These are phyloP conservation scores for Penicillium lividum DNA, from an alignment of 495 filamentous ascomycete species.

Conservation along the genomic window DNA sequence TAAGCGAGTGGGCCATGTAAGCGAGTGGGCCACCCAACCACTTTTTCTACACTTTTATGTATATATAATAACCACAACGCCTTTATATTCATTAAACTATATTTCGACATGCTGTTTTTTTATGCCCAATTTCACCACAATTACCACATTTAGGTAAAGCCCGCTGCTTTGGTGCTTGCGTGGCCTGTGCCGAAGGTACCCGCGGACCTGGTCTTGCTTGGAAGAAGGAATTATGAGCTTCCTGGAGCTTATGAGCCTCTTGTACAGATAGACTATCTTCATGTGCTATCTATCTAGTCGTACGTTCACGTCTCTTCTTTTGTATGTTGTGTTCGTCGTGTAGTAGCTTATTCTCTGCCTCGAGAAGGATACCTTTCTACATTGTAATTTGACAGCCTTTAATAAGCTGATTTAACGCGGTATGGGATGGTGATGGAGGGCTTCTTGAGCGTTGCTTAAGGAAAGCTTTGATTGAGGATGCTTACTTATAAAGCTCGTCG, in stretches of 20 bases:
- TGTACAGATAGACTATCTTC: neutral
- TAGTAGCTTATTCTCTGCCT: too few species aligned
- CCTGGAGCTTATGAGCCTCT: neutral
- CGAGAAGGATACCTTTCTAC: too few species aligned
- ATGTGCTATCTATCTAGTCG: neutral
- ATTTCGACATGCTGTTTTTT: neutral
- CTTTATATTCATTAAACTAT: neutral
- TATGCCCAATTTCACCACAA: neutral
- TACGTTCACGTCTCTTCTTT: too few species aligned
- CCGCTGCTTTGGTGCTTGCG: constrained; percentile 2
- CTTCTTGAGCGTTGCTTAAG: constrained; percentile 3
- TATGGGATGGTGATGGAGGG: neutral
- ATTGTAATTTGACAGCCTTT: too few species aligned
- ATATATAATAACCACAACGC: neutral
- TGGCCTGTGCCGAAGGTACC: neutral
- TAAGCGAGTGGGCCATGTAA: constrained; percentile 1
- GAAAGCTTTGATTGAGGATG: too few species aligned
- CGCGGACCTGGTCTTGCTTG: neutral
- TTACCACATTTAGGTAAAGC: constrained; percentile 3
- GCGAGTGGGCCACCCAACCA: neutral
- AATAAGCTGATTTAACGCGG: too few species aligned
- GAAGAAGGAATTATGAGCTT: too few species aligned
- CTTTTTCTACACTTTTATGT: neutral
- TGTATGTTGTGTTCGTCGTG: too few species aligned
- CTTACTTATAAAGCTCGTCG: neutral